Percentiles rank a stretch among this genome's conserved stretches.
phyloP scores from a whole-genome alignment of 2,329 filamentous ascomycete genomes.

The Microsporum ferrugineum region DNA sequence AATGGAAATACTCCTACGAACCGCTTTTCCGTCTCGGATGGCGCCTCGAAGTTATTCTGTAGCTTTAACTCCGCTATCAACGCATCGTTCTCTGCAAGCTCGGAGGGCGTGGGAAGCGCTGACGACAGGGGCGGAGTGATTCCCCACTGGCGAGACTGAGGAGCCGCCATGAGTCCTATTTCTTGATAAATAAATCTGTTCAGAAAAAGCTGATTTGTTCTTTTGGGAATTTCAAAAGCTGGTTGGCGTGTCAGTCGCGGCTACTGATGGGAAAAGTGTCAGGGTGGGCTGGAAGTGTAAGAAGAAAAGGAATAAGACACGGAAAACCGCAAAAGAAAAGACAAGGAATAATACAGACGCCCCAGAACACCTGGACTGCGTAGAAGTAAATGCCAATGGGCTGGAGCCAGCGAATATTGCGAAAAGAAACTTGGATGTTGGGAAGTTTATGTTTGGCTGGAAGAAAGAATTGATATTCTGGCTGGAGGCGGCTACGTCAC shows the following conservation, averaged over 20 bases:
- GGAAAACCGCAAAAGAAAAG: neutral
- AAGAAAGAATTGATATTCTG: neutral
- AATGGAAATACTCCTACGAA: slow-evolving; percentile 25
- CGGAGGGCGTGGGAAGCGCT: slow-evolving; percentile 61
- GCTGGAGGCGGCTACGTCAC: neutral
- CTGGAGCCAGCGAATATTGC: neutral
- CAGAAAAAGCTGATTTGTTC: neutral
- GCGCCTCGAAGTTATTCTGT: slow-evolving; percentile 84
- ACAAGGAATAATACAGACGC: neutral
- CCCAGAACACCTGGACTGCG: neutral
- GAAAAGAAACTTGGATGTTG: neutral
- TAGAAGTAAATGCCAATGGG: neutral
- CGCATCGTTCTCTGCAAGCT: slow-evolving; percentile 64
- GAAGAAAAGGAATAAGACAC: neutral
- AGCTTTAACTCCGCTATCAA: slow-evolving; percentile 73
- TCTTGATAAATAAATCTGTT: neutral
- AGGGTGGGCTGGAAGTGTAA: neutral
- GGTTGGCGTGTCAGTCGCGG: neutral
- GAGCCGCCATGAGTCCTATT: slow-evolving; percentile 24
- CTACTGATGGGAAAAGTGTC: neutral
- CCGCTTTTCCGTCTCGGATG: slow-evolving; percentile 74
- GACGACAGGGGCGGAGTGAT: slow-evolving; percentile 76
- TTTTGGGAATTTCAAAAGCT: neutral
- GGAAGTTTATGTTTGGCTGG: neutral
- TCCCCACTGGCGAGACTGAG: slow-evolving; percentile 47